Conservation (phyloP, 2,329 filamentous ascomycete species). For the Bimuria novae-zelandiae region DNA sequence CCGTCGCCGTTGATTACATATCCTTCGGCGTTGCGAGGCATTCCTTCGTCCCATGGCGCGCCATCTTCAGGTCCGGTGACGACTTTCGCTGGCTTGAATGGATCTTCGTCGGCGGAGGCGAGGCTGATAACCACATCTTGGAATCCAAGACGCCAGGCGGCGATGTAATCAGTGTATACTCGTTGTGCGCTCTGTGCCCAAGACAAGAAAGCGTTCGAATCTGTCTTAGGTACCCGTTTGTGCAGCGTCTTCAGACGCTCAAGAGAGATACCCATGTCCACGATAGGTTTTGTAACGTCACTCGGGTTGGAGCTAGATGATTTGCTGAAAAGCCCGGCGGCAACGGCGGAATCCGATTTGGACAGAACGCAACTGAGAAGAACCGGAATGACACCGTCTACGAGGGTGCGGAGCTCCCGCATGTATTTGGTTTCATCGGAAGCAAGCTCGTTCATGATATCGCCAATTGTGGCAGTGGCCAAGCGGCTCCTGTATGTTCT, state of each 20-base stretch:
- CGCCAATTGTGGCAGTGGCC: conserved; percentile 70
- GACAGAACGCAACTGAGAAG: conserved; percentile 83
- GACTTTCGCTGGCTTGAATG: conserved; percentile 53
- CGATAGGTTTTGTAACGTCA: conserved; percentile 80
- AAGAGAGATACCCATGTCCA: conserved; percentile 89
- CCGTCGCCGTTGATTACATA: conserved; percentile 73
- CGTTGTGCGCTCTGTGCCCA: conserved; percentile 82
- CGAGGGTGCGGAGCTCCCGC: conserved; percentile 87
- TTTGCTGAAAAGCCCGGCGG: conserved; percentile 69
- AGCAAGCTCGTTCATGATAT: conserved; percentile 78
- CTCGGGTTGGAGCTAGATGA: conserved; percentile 60
- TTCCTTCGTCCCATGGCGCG: conserved; percentile 58
- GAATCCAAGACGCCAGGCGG: conserved; percentile 89
- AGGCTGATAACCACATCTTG: conserved; percentile 94
- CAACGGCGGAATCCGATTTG: conserved; percentile 66
- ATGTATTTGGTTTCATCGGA: conserved; percentile 87
- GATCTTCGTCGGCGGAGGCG: conserved; percentile 70
- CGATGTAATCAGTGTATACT: conserved; percentile 83
- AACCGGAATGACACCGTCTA: conserved; percentile 94
- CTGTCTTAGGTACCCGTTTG: conserved; percentile 74
- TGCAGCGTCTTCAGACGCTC: conserved; percentile 83
- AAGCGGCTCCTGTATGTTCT: conserved; percentile 71
- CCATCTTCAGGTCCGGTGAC: conserved; percentile 52
- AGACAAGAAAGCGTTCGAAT: conserved; percentile 71
- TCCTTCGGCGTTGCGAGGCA: conserved; percentile 63